phyloP scores from a whole-genome alignment of 441 rosid genomes.

The Populus hybrid region DNA sequence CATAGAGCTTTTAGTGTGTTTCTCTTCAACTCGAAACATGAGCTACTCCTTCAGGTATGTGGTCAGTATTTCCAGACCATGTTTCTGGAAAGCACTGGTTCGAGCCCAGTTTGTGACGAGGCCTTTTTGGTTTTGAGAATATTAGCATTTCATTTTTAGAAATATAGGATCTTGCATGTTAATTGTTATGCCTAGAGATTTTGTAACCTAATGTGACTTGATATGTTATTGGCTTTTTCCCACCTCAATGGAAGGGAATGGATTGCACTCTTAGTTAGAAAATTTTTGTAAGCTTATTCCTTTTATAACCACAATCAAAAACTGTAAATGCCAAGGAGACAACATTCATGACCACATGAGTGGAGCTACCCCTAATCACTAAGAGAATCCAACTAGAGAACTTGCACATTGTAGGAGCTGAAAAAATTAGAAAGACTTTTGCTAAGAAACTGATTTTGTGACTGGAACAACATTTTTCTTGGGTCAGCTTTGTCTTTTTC shows the following conservation, averaged over 20 bases:
- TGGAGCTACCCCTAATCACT: not conserved
- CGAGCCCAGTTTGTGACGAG: not conserved
- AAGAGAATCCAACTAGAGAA: not conserved
- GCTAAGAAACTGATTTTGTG: not conserved
- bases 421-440: not conserved
- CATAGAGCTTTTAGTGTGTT: conserved; percentile 99
- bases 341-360: not conserved
- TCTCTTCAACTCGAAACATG: conserved; percentile 83
- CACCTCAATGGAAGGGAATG: not conserved
- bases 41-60: conserved; percentile 90
- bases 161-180: not conserved
- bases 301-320: not conserved
- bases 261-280: not conserved
- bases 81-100: not conserved
- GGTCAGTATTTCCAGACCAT: not conserved
- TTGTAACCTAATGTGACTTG: not conserved
- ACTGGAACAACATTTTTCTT: not conserved
- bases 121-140: not conserved
- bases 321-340: not conserved
- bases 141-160: not conserved
- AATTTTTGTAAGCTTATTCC: not conserved
- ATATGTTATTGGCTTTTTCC: not conserved
- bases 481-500: not conserved
- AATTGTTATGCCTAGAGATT: conserved; percentile 3
- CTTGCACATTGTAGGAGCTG: not conserved